Conservation (phyloP, 2,329 filamentous ascomycete genomes). For the Colletotrichum simmondsii region DNA sequence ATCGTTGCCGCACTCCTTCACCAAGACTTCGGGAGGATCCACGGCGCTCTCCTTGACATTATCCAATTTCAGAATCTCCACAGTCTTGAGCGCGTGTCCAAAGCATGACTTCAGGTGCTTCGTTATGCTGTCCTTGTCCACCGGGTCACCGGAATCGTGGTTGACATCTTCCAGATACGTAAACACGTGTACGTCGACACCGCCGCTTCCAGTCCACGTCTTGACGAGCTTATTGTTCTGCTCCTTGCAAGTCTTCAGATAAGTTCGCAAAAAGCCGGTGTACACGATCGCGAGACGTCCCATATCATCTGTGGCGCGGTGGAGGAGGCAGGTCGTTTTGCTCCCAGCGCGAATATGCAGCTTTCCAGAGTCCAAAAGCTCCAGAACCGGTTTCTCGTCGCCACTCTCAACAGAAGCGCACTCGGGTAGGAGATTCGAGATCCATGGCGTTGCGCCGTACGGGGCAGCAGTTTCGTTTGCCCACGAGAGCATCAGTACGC, state of each 20-base stretch:
- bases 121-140: slow-evolving; percentile 25
- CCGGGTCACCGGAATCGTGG: slow-evolving; percentile 27
- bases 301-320: slow-evolving; percentile 33
- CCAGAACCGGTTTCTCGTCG: slow-evolving; percentile 29
- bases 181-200: slow-evolving; percentile 37
- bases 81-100: slow-evolving; percentile 34
- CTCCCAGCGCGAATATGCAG: slow-evolving; percentile 33
- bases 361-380: slow-evolving; percentile 35
- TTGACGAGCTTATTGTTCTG: slow-evolving; percentile 36
- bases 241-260: slow-evolving; percentile 35
- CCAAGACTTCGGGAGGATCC: slow-evolving; percentile 24
- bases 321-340: slow-evolving; percentile 33
- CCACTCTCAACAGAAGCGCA: slow-evolving; percentile 21
- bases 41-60: slow-evolving; percentile 30
- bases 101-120: slow-evolving; percentile 35
- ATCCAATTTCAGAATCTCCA: slow-evolving; percentile 26
- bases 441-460: slow-evolving; percentile 36
- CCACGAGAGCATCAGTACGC: slow-evolving; percentile 36
- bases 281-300: slow-evolving; percentile 37
- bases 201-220: slow-evolving; percentile 35
- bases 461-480: slow-evolving; percentile 33
- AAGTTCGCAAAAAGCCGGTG: slow-evolving; percentile 36
- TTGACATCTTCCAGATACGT: slow-evolving; percentile 35
- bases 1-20: slow-evolving; percentile 24
- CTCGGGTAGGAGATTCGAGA: slow-evolving; percentile 30